These are phyloP conservation scores for Acanthamoeba sp. DNA, from an alignment of 208 protist species.

Conservation along the genomic window DNA sequence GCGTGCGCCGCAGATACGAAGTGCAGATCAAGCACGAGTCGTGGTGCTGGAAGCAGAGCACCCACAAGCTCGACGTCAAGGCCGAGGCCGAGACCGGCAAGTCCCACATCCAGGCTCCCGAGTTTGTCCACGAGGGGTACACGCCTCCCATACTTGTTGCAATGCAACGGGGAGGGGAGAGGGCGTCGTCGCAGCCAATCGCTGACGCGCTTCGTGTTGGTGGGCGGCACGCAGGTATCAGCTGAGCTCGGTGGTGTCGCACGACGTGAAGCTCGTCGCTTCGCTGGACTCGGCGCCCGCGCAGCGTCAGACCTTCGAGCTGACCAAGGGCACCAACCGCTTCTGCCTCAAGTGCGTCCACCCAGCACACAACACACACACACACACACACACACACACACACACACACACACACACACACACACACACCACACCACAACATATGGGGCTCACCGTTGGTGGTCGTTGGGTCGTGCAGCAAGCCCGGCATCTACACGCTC, in stretches of 20 bases:
- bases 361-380: no score
- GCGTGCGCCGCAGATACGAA: background rate
- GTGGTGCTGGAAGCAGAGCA: conserved; percentile 54
- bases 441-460: no score
- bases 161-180: no score
- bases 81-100: conserved; percentile 37
- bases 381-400: no score
- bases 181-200: background rate
- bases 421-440: no score
- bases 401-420: no score
- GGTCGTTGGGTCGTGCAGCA: background rate
- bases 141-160: background rate
- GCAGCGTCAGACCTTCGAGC: conserved; percentile 40
- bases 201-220: background rate
- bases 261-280: conserved; percentile 60
- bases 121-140: conserved; percentile 25
- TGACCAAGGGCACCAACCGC: conserved; percentile 67
- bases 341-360: conserved; percentile 55
- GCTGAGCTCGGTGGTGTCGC: conserved; percentile 52
- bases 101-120: conserved; percentile 27
- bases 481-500: conserved; percentile 69
- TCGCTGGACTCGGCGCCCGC: background rate
- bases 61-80: conserved; percentile 26
- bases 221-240: background rate
- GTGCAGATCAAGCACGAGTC: conserved; percentile 54